Evolutionary conservation across 78 protist genomes (phyloP).

Genomic region (Emiliania huxleyi): DNA sequence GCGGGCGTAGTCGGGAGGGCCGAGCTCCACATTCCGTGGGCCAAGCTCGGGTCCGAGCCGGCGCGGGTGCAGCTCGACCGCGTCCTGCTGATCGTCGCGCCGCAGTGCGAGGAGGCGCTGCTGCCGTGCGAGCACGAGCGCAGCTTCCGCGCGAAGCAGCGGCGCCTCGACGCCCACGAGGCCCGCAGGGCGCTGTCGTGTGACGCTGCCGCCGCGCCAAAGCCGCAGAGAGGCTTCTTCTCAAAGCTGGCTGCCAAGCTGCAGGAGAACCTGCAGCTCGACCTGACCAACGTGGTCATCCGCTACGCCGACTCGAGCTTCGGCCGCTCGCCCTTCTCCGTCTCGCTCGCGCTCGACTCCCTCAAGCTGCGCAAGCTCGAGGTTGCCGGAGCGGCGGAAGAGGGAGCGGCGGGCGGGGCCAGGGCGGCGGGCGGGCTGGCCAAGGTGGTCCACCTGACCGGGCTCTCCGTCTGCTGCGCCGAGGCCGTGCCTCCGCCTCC

Average conservation of each 20-base stretch:
- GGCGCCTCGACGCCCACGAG: not conserved
- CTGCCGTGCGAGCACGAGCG: no score
- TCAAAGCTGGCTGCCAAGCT: not conserved
- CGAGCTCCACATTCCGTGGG: not conserved
- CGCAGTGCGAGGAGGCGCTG: no score
- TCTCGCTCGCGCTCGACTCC: not conserved
- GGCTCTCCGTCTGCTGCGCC: not conserved
- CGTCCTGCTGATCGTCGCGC: not conserved
- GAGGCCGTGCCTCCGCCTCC: not conserved
- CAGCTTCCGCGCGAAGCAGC: not conserved
- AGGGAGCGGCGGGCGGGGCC: not conserved
- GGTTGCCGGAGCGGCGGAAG: not conserved
- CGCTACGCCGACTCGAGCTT: not conserved
- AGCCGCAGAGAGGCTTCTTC: no score
- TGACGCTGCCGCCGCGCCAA: not conserved
- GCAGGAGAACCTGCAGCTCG: not conserved
- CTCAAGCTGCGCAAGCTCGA: not conserved
- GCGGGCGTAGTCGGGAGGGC: not conserved
- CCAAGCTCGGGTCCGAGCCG: not conserved
- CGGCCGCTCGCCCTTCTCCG: not conserved
- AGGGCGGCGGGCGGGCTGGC: not conserved
- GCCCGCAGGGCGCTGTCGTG: not conserved
- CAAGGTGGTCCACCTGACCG: not conserved
- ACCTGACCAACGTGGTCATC: not conserved
- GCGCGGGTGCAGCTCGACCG: not conserved